Evolutionary conservation across 139 green algal genomes (phyloP), one percentile per base, ranked within the genome.

Genomic region (Pseudopediastrum boryanum): DNA sequence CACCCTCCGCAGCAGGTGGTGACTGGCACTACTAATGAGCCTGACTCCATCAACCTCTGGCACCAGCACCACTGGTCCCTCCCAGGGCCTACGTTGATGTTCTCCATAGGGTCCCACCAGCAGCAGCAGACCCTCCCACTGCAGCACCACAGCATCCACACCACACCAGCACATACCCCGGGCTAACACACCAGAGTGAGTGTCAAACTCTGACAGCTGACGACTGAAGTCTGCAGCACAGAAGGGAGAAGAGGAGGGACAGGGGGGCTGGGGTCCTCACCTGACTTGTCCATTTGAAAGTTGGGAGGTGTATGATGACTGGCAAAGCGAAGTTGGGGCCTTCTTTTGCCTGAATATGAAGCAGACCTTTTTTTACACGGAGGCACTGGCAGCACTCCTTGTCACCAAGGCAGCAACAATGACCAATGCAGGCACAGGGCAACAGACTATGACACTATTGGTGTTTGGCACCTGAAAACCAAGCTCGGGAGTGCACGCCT

Each of bases 151-250:
- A 0, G 79, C 89, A 70, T 98, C 93, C 27, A 78, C 84, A 8
- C 93, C 94, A 63, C 93, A 96, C 95, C 95, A 98, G 7, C 80
- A 83, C 59, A 98, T 51, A n/a, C 83, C 64, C 10, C 87, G 50
- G 29, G 93, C 92, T 10, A 74, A 75, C 0, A 66, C 58, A 0
- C 90, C 84, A 6, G 83, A 86, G 27, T 90, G 68, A 25, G 89
- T 93, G 36, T 93, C 83, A 63, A 95, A 92, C 81, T 97, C 87
- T 7, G 80, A 89, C 33, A 96, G 84, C 38, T 76, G 77, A 21
- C 83, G 83, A 23, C 62, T 81, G 35, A 96, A 91, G 84, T 96
- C 91, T 82, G 92, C 43, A 61, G 31, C 8, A 51, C 19, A 10
- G 23, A 8, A 7, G 23, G 51, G 31, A 39, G 9, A 50, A 39